Conservation (phyloP, 495 filamentous ascomycete species). For the Penicillium roqueforti region DNA sequence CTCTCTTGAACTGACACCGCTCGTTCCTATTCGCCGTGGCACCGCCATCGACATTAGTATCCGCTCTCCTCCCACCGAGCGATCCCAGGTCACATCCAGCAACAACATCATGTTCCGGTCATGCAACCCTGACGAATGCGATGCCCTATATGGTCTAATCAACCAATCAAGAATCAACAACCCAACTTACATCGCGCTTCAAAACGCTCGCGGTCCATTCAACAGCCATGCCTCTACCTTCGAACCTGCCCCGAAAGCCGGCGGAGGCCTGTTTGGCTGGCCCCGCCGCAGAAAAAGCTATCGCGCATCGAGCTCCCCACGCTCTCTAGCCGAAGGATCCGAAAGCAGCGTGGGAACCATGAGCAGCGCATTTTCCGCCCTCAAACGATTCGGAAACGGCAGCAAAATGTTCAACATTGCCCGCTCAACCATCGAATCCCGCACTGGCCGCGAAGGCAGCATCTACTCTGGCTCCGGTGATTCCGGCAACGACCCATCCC, state of each 20-base stretch:
- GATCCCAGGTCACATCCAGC: constrained; percentile 64
- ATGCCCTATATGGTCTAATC: constrained; percentile 73
- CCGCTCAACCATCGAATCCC: constrained; percentile 54
- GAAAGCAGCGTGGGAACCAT: constrained; percentile 57
- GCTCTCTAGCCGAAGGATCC: constrained; percentile 50
- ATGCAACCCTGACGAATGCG: constrained; percentile 68
- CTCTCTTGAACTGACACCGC: constrained; percentile 77
- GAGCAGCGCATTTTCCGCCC: constrained; percentile 64
- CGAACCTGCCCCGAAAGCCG: constrained; percentile 29
- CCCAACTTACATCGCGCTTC: constrained; percentile 79
- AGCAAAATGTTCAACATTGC: constrained; percentile 76
- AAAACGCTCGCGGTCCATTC: constrained; percentile 56
- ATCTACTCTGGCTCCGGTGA: constrained; percentile 57
- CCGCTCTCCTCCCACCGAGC: constrained; percentile 68
- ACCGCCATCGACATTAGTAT: constrained; percentile 93
- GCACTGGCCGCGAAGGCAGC: constrained; percentile 54
- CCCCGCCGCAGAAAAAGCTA: constrained; percentile 53
- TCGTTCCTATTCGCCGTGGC: constrained; percentile 81
- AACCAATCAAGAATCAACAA: constrained; percentile 82
- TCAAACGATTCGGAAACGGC: constrained; percentile 62
- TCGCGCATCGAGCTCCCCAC: constrained; percentile 51
- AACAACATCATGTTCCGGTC: constrained; percentile 88
- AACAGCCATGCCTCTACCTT: constrained; percentile 28
- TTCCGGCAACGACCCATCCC: constrained; percentile 37
- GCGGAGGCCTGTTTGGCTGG: constrained; percentile 42